Percentiles rank a stretch among this genome's conserved stretches.
phyloP scores from a whole-genome alignment of 805 yeast species.

The Candida namnaoensis region DNA sequence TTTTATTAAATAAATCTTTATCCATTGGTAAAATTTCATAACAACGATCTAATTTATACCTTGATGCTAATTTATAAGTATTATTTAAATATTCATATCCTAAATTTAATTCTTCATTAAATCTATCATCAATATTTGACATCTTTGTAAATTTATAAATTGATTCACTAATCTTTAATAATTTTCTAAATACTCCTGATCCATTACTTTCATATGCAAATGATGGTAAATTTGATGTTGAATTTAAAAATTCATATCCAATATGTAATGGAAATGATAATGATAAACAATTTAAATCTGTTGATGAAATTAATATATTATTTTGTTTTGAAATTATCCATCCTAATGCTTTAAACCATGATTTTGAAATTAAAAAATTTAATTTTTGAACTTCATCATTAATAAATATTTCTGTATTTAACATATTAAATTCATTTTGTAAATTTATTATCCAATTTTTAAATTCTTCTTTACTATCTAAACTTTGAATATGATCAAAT shows the following conservation, averaged over 20 bases:
- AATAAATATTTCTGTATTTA: not conserved
- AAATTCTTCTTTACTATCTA: too few species aligned
- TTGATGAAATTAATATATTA: conserved; percentile 5
- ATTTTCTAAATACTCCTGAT: conserved; percentile 11
- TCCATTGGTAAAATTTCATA: too few species aligned
- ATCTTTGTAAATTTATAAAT: conserved; percentile 9
- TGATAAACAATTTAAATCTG: conserved; percentile 12
- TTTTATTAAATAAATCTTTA: too few species aligned
- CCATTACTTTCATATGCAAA: conserved; percentile 17
- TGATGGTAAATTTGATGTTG: conserved; percentile 10
- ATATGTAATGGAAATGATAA: conserved; percentile 13
- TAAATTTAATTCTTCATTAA: too few species aligned
- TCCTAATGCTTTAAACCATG: conserved; percentile 16
- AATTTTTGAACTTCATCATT: conserved; percentile 14
- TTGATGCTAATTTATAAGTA: too few species aligned
- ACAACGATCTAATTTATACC: too few species aligned
- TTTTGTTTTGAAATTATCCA: conserved; percentile 16
- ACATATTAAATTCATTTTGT: conserved; percentile 1
- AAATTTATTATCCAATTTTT: conserved; percentile 8
- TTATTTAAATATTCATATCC: too few species aligned
- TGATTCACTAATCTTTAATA: conserved; percentile 16
- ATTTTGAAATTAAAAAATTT: conserved; percentile 13
- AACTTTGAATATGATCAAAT: too few species aligned
- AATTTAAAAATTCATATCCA: conserved; percentile 10
- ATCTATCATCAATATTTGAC: conserved; percentile 3